Percentiles rank a stretch among this genome's conserved stretches.
phyloP scores from a whole-genome alignment of 768 basidiomycete species.

The Dentipellis sp. region DNA sequence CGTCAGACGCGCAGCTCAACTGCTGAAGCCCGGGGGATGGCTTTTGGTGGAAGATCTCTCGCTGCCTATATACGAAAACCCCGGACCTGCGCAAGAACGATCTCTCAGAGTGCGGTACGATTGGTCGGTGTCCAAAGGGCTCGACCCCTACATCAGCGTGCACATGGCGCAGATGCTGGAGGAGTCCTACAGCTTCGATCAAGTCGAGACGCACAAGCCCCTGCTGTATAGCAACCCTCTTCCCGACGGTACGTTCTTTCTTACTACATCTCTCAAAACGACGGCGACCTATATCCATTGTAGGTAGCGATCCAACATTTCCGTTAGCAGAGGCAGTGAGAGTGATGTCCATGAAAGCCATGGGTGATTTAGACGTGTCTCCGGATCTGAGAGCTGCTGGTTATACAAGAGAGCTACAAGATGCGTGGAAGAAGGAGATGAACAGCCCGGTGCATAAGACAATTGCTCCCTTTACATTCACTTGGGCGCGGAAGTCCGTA shows the following conservation, averaged over 20 bases:
- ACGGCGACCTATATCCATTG: no score
- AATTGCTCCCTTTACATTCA: not conserved
- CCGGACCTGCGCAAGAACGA: not conserved
- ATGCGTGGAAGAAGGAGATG: not conserved
- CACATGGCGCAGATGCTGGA: not conserved
- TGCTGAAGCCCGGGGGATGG: constrained; percentile 12
- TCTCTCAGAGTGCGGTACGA: not conserved
- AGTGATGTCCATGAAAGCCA: not conserved
- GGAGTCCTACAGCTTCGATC: not conserved
- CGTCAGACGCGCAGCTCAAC: constrained; percentile 11
- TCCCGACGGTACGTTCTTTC: not conserved
- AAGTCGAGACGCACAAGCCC: not conserved
- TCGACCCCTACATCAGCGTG: not conserved
- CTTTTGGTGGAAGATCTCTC: constrained; percentile 16
- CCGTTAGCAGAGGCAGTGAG: not conserved
- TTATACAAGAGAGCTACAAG: not conserved
- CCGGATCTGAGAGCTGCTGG: not conserved
- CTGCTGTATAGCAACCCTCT: not conserved
- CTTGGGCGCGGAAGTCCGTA: not conserved
- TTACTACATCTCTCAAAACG: no score
- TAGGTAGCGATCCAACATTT: not conserved
- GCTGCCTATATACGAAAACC: not conserved
- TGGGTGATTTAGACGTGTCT: not conserved
- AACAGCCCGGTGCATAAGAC: not conserved
- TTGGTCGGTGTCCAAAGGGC: not conserved